These are phyloP conservation scores for Globisporangium spiculum DNA, from an alignment of 352 stramenopile species.

Conservation along the genomic window DNA sequence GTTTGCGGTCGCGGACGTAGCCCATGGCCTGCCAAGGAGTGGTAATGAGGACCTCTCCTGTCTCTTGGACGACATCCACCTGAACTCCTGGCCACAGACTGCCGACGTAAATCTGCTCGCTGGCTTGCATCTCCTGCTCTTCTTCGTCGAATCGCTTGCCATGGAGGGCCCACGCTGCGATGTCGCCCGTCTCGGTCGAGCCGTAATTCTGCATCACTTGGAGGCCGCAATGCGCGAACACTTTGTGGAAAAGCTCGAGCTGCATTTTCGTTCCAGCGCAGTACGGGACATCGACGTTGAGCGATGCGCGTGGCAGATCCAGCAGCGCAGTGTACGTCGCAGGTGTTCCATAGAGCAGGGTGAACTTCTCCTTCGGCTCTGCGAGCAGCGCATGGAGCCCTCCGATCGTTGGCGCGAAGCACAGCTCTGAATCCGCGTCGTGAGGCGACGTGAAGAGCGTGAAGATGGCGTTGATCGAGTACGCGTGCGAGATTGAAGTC, in stretches of 20 bases:
- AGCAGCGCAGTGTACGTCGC: conserved; percentile 76
- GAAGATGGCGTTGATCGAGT: conserved; percentile 85
- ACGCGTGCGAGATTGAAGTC: conserved; percentile 84
- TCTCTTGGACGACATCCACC: conserved; percentile 31
- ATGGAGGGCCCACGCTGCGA: conserved; percentile 62
- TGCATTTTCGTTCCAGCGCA: conserved; percentile 68
- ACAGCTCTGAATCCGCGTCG: conserved; percentile 64
- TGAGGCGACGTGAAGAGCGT: conserved; percentile 66
- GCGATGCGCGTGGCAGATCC: conserved; percentile 36
- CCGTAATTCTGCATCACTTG: conserved; percentile 85
- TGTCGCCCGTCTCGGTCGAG: conserved; percentile 81
- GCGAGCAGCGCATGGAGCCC: conserved; percentile 51
- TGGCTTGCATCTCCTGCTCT: conserved; percentile 34
- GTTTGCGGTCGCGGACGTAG: conserved; percentile 54
- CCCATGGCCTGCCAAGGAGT: conserved; percentile 81
- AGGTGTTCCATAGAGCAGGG: conserved; percentile 72
- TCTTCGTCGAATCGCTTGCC: conserved; percentile 44
- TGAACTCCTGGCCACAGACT: conserved; percentile 69
- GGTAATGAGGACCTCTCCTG: conserved; percentile 65
- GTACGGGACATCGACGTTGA: conserved; percentile 71
- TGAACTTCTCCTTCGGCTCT: conserved; percentile 35
- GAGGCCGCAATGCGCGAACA: conserved; percentile 57
- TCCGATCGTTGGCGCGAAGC: conserved; percentile 50
- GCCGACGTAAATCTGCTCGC: conserved; percentile 52
- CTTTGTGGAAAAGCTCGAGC: conserved; percentile 46